phyloP scores from a whole-genome alignment of 345 rosid species.

The thale cress (Arabidopsis thaliana) region TAIR10.1 NC_003074.8:696001-696500 shows the following conservation, averaged over 20 bases:
- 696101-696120: not conserved
- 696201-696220: not conserved
- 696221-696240: too few relatives aligned
- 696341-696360: not conserved
- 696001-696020: not conserved
- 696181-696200: not conserved
- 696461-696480: conserved; percentile 15
- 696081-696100: not conserved
- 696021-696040: not conserved
- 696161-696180: not conserved
- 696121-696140: not conserved
- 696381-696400: conserved; percentile 3
- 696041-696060: not conserved
- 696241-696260: too few relatives aligned
- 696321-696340: not conserved
- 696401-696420: conserved; percentile 19
- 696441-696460: conserved; percentile 4
- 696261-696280: not conserved
- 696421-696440: conserved; percentile 9
- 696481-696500: conserved; percentile 13
- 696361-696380: not conserved
- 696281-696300: not conserved
- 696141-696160: not conserved
- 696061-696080: not conserved
- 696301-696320: not conserved